phyloP scores from a whole-genome alignment of 371 early-diverging fungal species.

The Mortierella sp. region DNA sequence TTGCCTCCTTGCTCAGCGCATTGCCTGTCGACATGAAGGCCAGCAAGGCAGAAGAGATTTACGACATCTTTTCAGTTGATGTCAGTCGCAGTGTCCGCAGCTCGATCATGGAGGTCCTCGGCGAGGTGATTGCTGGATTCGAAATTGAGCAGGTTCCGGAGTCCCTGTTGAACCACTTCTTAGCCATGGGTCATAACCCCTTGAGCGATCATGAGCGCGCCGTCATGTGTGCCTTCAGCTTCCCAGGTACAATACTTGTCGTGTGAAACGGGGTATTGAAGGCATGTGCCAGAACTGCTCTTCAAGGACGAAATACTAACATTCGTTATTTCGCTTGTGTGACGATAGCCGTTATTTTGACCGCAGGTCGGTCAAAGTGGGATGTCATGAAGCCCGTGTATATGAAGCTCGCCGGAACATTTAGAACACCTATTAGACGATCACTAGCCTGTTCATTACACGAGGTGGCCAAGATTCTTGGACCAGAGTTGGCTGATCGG shows the following conservation, averaged over 20 bases:
- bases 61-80: slow-evolving; percentile 66
- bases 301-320: neutral
- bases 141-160: slow-evolving; percentile 63
- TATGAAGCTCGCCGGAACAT: slow-evolving; percentile 49
- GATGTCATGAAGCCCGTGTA: slow-evolving; percentile 57
- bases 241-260: slow-evolving; percentile 59
- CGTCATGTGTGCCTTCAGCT: slow-evolving; percentile 73
- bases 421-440: slow-evolving; percentile 59
- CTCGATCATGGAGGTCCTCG: slow-evolving; percentile 70
- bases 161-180: slow-evolving; percentile 58
- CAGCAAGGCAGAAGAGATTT: slow-evolving; percentile 60
- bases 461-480: slow-evolving; percentile 71
- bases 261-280: neutral
- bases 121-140: slow-evolving; percentile 72
- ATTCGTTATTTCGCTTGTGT: neutral
- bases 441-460: slow-evolving; percentile 75
- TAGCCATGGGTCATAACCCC: slow-evolving; percentile 53
- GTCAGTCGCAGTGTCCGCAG: slow-evolving; percentile 73
- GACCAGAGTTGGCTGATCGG: slow-evolving; percentile 71
- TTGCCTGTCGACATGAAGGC: slow-evolving; percentile 63
- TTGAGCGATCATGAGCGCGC: slow-evolving; percentile 69
- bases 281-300: too few species aligned
- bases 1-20: slow-evolving; percentile 65
- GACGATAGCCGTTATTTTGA: slow-evolving; percentile 65
- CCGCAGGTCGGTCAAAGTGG: slow-evolving; percentile 74